Base-by-base conservation (phyloP, 225 moss, liverwort and hornwort genomes). In the Anthoceros angustus region DNA sequence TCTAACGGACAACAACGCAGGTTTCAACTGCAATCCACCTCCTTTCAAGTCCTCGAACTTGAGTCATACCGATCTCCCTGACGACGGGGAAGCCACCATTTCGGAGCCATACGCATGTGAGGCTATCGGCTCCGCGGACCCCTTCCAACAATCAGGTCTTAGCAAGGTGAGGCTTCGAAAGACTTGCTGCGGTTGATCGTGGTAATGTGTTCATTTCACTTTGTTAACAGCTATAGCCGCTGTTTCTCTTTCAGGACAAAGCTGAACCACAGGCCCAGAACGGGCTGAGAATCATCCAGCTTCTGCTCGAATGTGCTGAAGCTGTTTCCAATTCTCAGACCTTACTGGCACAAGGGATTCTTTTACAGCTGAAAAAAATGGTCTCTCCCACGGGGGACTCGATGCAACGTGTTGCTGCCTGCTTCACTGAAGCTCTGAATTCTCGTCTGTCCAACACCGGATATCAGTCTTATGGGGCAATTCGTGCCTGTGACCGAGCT, bases 331-430 rank as follows among this genome's bases (percentile, higher is more conserved):
- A 55, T 18, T 23, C 18, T 55, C n/a, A 55, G 23, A 23, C 23
- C 55, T 23, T 18, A 55, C 55, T 55, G 8, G 55, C 55, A 7
- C 55, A 55, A 15, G 55, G 55, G 14, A 55, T 55, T 18, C 55
- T 55, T 23, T 20, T 55, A 20, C 55, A 55, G 55, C 55, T 55
- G 2, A 18, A 55, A 20, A 20, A 4, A 9, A 55, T 55, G 55
- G 55, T 55, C 7, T 55, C 55, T 20, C 18, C 55, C 6, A 18
- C 6, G 8, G 55, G 55, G 23, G 55, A 55, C 55, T 55, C 88
- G 6, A 88, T 88, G 86, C 81, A 79, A 41, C 86, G 83, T 63
- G 88, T 88, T 62, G 88, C 88, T 38, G 76, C 88, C 10, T 79
- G 86, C 70, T 88, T 88, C 23, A 76, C 83, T 26, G 83, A 88